These are phyloP conservation scores for Colletotrichum truncatum DNA, from an alignment of 2,329 filamentous ascomycete species.

Conservation along the genomic window DNA sequence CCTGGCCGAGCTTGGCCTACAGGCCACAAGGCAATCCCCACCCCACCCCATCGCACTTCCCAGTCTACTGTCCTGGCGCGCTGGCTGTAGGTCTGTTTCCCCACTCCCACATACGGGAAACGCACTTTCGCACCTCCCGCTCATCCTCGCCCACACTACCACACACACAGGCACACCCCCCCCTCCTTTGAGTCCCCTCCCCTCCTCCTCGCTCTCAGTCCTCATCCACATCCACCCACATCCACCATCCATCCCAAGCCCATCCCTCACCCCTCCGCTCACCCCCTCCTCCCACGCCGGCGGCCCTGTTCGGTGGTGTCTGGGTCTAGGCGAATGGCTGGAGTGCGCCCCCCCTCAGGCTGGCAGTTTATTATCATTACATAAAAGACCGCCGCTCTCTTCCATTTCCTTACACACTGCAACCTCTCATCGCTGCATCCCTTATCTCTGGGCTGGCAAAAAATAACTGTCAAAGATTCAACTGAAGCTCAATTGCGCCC, in stretches of 20 bases:
- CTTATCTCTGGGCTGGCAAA: conserved; percentile 34
- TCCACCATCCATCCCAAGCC: not conserved
- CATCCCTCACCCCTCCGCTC: conserved; percentile 1
- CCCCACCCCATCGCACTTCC: not conserved
- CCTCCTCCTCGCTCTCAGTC: not conserved
- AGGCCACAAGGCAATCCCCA: conserved; percentile 3
- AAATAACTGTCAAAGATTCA: conserved; percentile 31
- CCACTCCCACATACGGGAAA: too few relatives aligned
- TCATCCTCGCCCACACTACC: too few relatives aligned
- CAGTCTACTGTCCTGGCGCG: too few relatives aligned
- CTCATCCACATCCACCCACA: not conserved
- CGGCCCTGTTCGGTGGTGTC: conserved; percentile 29
- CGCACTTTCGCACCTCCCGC: too few relatives aligned
- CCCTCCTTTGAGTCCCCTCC: conserved; percentile 11
- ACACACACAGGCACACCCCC: not conserved
- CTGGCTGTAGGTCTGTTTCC: too few relatives aligned
- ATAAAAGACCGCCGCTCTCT: conserved; percentile 33
- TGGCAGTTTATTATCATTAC: conserved; percentile 34
- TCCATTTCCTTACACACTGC: conserved; percentile 34
- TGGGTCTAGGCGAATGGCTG: conserved; percentile 29
- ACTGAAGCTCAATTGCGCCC: conserved; percentile 33
- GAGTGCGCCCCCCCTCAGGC: conserved; percentile 24
- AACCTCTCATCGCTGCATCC: conserved; percentile 34
- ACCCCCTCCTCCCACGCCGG: conserved; percentile 28
- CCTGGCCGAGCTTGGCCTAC: conserved; percentile 18